Percentiles rank a stretch among this genome's conserved stretches.
Conservation (phyloP, 768 basidiomycete species). For the Panellus pusillus region DNA sequence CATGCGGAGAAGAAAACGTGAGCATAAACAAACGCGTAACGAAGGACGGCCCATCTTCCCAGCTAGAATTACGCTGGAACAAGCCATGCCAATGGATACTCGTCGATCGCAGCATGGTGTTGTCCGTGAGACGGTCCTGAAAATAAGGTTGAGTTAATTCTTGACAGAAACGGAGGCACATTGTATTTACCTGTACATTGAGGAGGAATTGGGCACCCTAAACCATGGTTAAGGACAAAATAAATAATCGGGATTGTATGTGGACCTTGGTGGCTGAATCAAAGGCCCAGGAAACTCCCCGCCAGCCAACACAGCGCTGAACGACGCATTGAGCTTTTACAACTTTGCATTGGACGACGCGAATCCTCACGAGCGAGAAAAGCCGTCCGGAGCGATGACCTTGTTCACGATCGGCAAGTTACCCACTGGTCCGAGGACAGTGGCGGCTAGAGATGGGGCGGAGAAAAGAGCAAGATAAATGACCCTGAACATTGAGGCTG, state of each 20-base stretch:
- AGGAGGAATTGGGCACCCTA: conserved; percentile 13
- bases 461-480: too few species aligned
- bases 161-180: conserved; percentile 7
- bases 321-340: not conserved
- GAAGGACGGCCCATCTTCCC: conserved; percentile 32
- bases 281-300: not conserved
- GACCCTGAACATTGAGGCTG: too few species aligned
- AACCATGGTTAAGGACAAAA: too few species aligned
- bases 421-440: conserved; percentile 5
- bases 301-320: conserved; percentile 10
- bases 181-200: conserved; percentile 29
- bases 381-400: conserved; percentile 20
- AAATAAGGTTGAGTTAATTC: conserved; percentile 35
- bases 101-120: conserved; percentile 40
- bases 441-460: too few species aligned
- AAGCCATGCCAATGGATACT: conserved; percentile 51
- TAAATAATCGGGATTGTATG: too few species aligned
- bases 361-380: conserved; percentile 16
- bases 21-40: conserved; percentile 28
- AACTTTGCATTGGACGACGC: not conserved
- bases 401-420: conserved; percentile 14
- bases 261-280: too few species aligned
- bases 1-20: too few species aligned
- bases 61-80: conserved; percentile 37
- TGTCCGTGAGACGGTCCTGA: conserved; percentile 37